Evolutionary conservation across 2,329 filamentous ascomycete genomes (phyloP).

Genomic region (Penicillium frequentans): DNA sequence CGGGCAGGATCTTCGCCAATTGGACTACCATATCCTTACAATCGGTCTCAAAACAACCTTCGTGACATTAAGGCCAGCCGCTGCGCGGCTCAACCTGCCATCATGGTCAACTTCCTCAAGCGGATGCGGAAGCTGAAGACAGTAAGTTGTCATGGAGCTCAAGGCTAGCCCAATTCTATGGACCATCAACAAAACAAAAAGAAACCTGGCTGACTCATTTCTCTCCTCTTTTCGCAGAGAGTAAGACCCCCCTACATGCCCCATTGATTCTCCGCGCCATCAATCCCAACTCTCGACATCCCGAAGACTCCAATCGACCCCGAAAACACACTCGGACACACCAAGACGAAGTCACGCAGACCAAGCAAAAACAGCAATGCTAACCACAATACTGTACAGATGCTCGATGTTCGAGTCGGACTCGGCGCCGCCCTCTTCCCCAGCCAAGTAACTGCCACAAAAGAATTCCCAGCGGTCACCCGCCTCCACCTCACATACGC

Average conservation of each 20-base stretch:
- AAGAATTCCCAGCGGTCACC: slow-evolving; percentile 40
- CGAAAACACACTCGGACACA: background rate
- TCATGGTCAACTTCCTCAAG: slow-evolving; percentile 53
- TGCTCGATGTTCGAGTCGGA: slow-evolving; percentile 74
- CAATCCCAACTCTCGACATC: background rate
- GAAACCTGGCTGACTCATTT: slow-evolving; percentile 16
- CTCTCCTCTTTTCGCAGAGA: background rate
- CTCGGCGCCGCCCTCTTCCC: slow-evolving; percentile 82
- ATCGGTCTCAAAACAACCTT: background rate
- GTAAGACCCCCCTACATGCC: background rate
- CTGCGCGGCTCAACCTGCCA: slow-evolving; percentile 25
- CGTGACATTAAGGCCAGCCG: slow-evolving; percentile 13
- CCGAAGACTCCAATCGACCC: background rate
- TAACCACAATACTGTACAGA: slow-evolving; percentile 46
- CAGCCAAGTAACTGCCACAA: slow-evolving; percentile 25
- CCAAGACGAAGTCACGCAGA: background rate
- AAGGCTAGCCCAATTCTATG: background rate
- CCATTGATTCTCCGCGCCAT: background rate
- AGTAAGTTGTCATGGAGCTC: slow-evolving; percentile 51
- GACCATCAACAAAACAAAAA: background rate
- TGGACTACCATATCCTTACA: background rate
- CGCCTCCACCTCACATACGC: slow-evolving; percentile 47
- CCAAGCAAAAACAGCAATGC: background rate
- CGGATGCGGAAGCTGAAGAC: slow-evolving; percentile 73
- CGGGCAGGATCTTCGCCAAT: background rate